Evolutionary conservation across 176 grass and related monocot genomes (phyloP).

Genomic region (Melocanna baccifera): DNA sequence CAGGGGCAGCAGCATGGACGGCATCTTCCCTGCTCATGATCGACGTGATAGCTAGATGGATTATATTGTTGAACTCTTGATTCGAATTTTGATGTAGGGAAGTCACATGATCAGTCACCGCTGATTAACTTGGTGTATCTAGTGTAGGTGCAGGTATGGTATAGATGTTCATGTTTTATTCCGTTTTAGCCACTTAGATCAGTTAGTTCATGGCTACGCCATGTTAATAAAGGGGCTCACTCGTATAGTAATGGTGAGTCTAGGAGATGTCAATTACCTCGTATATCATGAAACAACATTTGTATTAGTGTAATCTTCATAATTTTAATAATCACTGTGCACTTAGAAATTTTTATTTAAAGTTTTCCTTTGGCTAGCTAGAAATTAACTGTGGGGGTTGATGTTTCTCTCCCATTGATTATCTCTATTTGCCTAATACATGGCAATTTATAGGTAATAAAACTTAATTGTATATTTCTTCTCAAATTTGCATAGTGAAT

Average conservation of each 20-base stretch:
- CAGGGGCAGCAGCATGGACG: conserved; percentile 69
- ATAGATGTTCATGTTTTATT: conserved; percentile 1
- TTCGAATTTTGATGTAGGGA: conserved; percentile 4
- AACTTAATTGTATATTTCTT: background rate
- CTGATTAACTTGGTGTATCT: background rate
- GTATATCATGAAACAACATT: background rate
- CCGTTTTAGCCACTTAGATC: conserved; percentile 2
- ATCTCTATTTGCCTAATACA: background rate
- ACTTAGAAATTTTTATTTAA: background rate
- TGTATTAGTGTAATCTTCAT: background rate
- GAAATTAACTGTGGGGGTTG: background rate
- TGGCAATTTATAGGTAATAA: background rate
- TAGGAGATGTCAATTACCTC: background rate
- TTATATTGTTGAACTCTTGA: background rate
- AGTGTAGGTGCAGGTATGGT: background rate
- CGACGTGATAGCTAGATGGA: conserved; percentile 31
- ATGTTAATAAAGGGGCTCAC: conserved; percentile 16
- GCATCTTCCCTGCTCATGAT: conserved; percentile 50
- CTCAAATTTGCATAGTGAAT: background rate
- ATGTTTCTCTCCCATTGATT: background rate
- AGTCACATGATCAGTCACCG: background rate
- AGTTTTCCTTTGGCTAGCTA: background rate
- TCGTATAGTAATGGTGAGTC: background rate
- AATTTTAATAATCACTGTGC: background rate
- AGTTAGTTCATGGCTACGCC: background rate